Percentiles rank a stretch among this genome's conserved stretches.
Evolutionary conservation across 352 stramenopile genomes (phyloP).

Genomic region (Globisporangium paddicum): DNA sequence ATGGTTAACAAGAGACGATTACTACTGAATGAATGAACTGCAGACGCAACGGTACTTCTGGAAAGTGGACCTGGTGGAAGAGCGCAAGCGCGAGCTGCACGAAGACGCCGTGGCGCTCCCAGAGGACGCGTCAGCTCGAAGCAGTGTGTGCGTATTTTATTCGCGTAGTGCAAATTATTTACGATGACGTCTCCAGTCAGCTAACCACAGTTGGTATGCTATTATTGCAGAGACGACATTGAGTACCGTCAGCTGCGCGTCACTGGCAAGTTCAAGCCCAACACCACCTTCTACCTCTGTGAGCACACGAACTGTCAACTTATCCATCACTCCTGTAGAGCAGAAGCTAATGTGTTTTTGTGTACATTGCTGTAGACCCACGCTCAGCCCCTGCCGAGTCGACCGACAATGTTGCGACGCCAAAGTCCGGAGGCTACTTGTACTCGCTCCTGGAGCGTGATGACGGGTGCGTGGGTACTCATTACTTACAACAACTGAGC

Average conservation of each 20-base stretch:
- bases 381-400: slow-evolving; percentile 75
- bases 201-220: neutral
- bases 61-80: slow-evolving; percentile 85
- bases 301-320: slow-evolving; percentile 5
- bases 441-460: slow-evolving; percentile 76
- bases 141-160: slow-evolving; percentile 54
- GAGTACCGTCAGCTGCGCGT: slow-evolving; percentile 76
- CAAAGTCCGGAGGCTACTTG: slow-evolving; percentile 82
- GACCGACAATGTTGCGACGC: slow-evolving; percentile 69
- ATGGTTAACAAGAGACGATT: no score
- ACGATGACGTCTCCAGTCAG: no score
- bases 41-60: slow-evolving; percentile 86
- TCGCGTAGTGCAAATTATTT: no score
- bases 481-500: no score
- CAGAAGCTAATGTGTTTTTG: neutral
- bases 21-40: neutral
- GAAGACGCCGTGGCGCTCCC: slow-evolving; percentile 58
- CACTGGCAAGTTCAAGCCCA: slow-evolving; percentile 59
- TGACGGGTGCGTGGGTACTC: slow-evolving; percentile 34
- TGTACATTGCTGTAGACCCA: slow-evolving; percentile 37
- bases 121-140: slow-evolving; percentile 46
- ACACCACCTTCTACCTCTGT: slow-evolving; percentile 83
- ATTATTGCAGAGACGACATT: slow-evolving; percentile 49
- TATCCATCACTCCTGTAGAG: neutral
- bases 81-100: slow-evolving; percentile 74